Evolutionary conservation across 78 protist genomes (phyloP).

Genomic region (Emiliania huxleyi): DNA sequence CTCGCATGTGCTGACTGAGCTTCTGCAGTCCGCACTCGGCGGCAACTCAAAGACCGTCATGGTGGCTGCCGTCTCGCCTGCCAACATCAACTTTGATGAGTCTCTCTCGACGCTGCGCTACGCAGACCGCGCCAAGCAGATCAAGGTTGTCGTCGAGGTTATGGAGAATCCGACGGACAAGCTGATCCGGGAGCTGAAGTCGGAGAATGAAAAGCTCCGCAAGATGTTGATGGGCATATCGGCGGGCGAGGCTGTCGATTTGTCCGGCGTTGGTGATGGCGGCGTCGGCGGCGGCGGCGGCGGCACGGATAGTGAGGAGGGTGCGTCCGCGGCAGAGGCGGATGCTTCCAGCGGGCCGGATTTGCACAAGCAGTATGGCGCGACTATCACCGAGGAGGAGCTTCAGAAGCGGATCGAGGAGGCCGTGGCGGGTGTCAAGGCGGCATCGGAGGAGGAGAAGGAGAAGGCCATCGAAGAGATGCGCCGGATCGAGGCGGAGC

Average conservation of each 20-base stretch:
- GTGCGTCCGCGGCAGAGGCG: background rate
- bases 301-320: too few relatives aligned
- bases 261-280: background rate
- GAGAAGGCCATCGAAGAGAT: background rate
- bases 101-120: slow-evolving; percentile 85
- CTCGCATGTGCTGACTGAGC: slow-evolving; percentile 48
- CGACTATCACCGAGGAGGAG: background rate
- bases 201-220: slow-evolving; percentile 55
- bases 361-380: background rate
- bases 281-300: background rate
- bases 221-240: background rate
- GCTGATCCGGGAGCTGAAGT: slow-evolving; percentile 57
- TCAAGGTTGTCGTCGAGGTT: slow-evolving; percentile 30
- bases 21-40: slow-evolving; percentile 36
- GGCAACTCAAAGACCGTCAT: slow-evolving; percentile 68
- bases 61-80: slow-evolving; percentile 77
- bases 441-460: background rate
- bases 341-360: background rate
- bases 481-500: background rate
- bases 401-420: background rate
- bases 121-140: slow-evolving; percentile 1
- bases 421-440: background rate
- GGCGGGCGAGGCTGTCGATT: background rate
- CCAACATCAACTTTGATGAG: slow-evolving; percentile 78
- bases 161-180: slow-evolving; percentile 41